phyloP scores from a whole-genome alignment of 2,329 filamentous ascomycete species.

The Sclerotinia sclerotiorum region DNA sequence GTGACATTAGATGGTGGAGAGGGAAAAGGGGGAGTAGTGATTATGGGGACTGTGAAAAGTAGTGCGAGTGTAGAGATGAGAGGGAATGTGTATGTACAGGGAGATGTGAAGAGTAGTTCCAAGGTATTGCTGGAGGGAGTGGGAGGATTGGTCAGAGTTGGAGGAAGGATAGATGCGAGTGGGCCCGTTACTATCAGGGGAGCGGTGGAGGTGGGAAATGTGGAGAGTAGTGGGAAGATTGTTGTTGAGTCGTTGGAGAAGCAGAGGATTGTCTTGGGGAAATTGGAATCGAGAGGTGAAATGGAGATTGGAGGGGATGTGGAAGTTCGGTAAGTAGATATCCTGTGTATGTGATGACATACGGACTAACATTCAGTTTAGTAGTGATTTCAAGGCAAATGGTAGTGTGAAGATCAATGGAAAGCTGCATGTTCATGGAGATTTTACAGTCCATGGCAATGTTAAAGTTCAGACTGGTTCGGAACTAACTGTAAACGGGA shows the following conservation, averaged over 20 bases:
- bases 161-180: slow-evolving; percentile 24
- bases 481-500: slow-evolving; percentile 31
- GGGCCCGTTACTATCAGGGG: slow-evolving; percentile 2
- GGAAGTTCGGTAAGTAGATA: slow-evolving; percentile 26
- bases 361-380: slow-evolving; percentile 12
- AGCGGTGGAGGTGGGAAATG: slow-evolving; percentile 22
- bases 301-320: slow-evolving; percentile 22
- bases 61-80: slow-evolving; percentile 25
- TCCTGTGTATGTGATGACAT: neutral
- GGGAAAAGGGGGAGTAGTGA: slow-evolving; percentile 22
- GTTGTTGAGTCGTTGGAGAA: slow-evolving; percentile 14
- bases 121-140: slow-evolving; percentile 23
- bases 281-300: slow-evolving; percentile 18
- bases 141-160: slow-evolving; percentile 25
- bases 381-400: slow-evolving; percentile 25
- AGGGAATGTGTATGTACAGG: slow-evolving; percentile 26
- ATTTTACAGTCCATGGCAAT: slow-evolving; percentile 32
- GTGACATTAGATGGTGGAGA: slow-evolving; percentile 26
- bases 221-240: slow-evolving; percentile 29
- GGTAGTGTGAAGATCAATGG: slow-evolving; percentile 29
- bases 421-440: slow-evolving; percentile 28
- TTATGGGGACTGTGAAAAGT: slow-evolving; percentile 21
- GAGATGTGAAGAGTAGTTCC: slow-evolving; percentile 26
- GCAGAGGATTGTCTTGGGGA: slow-evolving; percentile 25
- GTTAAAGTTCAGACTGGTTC: slow-evolving; percentile 28